Percentiles rank a stretch among this genome's conserved stretches.
Conservation (phyloP, 2,329 filamentous ascomycete species). For the Thermoascus crustaceus region DNA sequence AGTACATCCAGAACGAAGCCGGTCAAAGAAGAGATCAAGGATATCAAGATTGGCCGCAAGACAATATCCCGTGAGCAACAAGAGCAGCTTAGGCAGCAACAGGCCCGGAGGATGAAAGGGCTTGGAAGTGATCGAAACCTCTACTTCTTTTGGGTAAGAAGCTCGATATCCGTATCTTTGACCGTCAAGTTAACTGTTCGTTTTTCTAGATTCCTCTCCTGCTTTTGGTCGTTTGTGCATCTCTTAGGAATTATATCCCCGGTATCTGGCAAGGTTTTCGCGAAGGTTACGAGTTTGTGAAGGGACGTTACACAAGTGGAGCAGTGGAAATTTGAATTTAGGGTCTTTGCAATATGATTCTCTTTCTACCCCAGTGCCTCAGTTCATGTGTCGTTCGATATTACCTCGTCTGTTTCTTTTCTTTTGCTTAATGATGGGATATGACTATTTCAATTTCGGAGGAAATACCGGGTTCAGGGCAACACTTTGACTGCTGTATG, state of each 20-base stretch:
- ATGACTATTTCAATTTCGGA: conserved; percentile 16
- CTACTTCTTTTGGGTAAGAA: conserved; percentile 47
- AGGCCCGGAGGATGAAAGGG: conserved; percentile 41
- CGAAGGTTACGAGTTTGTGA: conserved; percentile 32
- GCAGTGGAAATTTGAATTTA: conserved; percentile 25
- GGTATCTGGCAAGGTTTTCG: conserved; percentile 33
- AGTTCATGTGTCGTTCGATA: conserved; percentile 11
- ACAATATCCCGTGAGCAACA: conserved; percentile 39
- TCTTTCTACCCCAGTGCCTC: conserved; percentile 13
- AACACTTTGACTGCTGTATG: conserved; percentile 5
- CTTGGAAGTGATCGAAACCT: conserved; percentile 43
- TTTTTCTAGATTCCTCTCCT: conserved; percentile 39
- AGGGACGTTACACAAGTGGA: conserved; percentile 26
- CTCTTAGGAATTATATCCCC: conserved; percentile 37
- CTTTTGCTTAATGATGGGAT: conserved; percentile 26
- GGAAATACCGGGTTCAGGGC: background rate
- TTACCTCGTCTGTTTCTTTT: conserved; percentile 11
- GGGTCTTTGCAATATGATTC: conserved; percentile 7
- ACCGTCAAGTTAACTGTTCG: conserved; percentile 14
- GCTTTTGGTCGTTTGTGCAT: conserved; percentile 37
- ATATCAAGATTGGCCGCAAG: conserved; percentile 36
- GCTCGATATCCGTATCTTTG: background rate
- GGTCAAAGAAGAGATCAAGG: conserved; percentile 24
- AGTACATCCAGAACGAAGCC: conserved; percentile 12
- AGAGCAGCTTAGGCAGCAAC: conserved; percentile 39